Conservation (phyloP, 2,329 filamentous ascomycete species). For the Alternaria dauci region DNA sequence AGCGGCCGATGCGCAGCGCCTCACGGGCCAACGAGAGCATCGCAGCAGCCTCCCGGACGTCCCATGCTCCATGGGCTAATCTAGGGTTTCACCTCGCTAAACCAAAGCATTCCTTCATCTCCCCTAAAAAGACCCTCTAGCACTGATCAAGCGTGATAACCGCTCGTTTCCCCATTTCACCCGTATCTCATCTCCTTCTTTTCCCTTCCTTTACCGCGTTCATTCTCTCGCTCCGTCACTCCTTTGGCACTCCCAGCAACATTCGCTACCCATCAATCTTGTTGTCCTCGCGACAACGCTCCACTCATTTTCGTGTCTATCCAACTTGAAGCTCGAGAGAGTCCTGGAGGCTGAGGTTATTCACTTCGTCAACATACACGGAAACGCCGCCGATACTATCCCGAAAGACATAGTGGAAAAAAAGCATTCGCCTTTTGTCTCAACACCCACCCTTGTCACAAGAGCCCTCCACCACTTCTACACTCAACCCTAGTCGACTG, state of each 20-base stretch:
- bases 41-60: slow-evolving; percentile 8
- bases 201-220: slow-evolving; percentile 27
- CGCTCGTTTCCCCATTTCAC: slow-evolving; percentile 27
- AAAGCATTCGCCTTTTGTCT: slow-evolving; percentile 7
- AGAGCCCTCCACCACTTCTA: slow-evolving; percentile 9
- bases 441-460: slow-evolving; percentile 9
- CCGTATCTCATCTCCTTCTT: slow-evolving; percentile 22
- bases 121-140: slow-evolving; percentile 34
- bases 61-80: slow-evolving; percentile 32
- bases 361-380: slow-evolving; percentile 16
- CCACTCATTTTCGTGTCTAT: slow-evolving; percentile 43
- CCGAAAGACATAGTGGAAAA: slow-evolving; percentile 7
- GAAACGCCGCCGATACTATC: slow-evolving; percentile 2
- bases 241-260: slow-evolving; percentile 34
- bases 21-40: slow-evolving; percentile 31
- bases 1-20: slow-evolving; percentile 30
- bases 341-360: slow-evolving; percentile 39
- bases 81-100: slow-evolving; percentile 47
- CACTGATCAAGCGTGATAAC: slow-evolving; percentile 40
- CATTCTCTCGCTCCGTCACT: slow-evolving; percentile 42
- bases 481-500: slow-evolving; percentile 9
- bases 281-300: slow-evolving; percentile 28
- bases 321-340: slow-evolving; percentile 22
- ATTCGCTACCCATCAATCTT: slow-evolving; percentile 33
- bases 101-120: slow-evolving; percentile 52